phyloP scores from a whole-genome alignment of 768 basidiomycete genomes.

The Phallus indusiatus region DNA sequence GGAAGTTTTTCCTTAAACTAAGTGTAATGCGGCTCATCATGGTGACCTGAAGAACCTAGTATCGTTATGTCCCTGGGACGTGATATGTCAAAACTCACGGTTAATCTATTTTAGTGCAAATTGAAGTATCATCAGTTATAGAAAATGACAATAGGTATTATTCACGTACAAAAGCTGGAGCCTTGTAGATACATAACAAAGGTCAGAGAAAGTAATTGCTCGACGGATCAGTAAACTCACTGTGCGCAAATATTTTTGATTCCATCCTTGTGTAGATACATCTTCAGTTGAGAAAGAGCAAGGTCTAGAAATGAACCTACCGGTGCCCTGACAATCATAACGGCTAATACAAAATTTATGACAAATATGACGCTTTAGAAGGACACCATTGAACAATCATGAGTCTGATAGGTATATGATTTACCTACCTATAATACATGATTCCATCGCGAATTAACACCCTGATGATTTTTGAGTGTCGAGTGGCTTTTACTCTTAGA shows the following conservation, averaged over 20 bases:
- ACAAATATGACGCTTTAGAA: slow-evolving; percentile 27
- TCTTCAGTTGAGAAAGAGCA: neutral
- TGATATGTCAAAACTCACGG: neutral
- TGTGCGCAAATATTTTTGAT: slow-evolving; percentile 31
- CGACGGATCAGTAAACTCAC: slow-evolving; percentile 13
- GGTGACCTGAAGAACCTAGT: slow-evolving; percentile 31
- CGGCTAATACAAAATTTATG: slow-evolving; percentile 28
- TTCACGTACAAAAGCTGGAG: slow-evolving; percentile 32
- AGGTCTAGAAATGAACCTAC: neutral
- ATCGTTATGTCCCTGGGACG: neutral
- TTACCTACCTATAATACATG: slow-evolving; percentile 3
- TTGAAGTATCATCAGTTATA: neutral
- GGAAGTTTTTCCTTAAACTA: slow-evolving; percentile 26
- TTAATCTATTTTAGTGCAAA: neutral
- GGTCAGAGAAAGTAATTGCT: neutral
- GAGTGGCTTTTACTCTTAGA: neutral
- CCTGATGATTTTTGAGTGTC: neutral
- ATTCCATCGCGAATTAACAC: slow-evolving; percentile 4
- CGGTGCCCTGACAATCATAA: slow-evolving; percentile 27
- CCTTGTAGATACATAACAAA: slow-evolving; percentile 11
- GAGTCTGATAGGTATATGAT: too few species aligned
- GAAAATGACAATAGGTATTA: neutral
- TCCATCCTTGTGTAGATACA: slow-evolving; percentile 9
- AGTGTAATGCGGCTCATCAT: slow-evolving; percentile 67
- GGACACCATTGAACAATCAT: too few species aligned